Base-by-base conservation (phyloP, 2,329 filamentous ascomycete species). In the Mariannaea elegans region DNA sequence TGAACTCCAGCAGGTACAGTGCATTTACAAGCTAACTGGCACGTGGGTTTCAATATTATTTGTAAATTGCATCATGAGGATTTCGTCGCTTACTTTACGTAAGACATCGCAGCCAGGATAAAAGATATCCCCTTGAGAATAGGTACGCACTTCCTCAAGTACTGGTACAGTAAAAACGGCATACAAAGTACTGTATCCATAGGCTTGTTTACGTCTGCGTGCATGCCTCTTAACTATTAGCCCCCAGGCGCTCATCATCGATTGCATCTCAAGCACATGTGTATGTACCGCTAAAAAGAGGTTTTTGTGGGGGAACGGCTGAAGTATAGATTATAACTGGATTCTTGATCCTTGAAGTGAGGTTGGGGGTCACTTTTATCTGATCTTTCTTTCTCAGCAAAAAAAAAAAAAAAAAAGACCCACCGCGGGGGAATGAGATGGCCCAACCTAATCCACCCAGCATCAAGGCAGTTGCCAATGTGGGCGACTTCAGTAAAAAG, bases 401-500 rank as follows among this genome's bases (percentile, higher is more conserved):
- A n/a, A 51, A 32, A 39, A 31, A 18, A 10, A 7, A 38, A n/a
- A n/a, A n/a, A n/a, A n/a, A n/a, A n/a, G n/a, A n/a, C 50, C 56
- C 56, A 59, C 56, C 49, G 45, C 49, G 34, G 56, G 16, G 41
- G 31, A 44, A 39, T 31, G 44, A 34, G 48, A 21, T 27, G 4
- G 21, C 23, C 21, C 41, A 42, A 42, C 21, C 41, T 13, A 44
- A 36, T 19, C 47, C 46, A 47, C 42, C 21, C 44, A 53, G 21
- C 50, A 34, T 64, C 59, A 42, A 58, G 39, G 44, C 46, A 65
- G 27, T 44, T 58, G 54, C 19, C 14, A 50, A 52, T 41, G 59
- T 38, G 45, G 53, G 56, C 53, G 45, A 67, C 62, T 65, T 57
- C 58, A 70, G 31, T 64, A 70, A 55, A 53, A 48, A 5, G 32